Evolutionary conservation across 495 filamentous ascomycete species (phyloP), one percentile per base, ranked within the genome.

Genomic region (Parmelia sp.): DNA sequence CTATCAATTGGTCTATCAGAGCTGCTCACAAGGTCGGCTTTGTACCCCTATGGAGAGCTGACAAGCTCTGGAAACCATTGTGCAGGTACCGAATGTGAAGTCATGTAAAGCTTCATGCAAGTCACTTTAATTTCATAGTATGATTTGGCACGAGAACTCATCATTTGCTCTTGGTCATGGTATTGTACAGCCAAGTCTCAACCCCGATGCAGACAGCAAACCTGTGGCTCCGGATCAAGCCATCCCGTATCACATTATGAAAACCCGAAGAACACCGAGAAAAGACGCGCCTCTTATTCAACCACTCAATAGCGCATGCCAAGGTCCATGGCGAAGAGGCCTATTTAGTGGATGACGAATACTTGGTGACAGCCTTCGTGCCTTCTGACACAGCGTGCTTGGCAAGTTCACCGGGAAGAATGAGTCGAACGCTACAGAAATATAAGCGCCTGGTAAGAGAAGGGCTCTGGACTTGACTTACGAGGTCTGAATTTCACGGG

Each of bases 351-450:
- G 93, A 96, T 59, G 93, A 97, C 69, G 92, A 96, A 85, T 98
- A 98, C 87, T 98, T 98, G 84, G 94, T 97, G 69, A 98, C 94
- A 62, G 94, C 94, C 91, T 98, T 98, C 77, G 94, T 98, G 73
- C 94, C 94, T 81, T 98, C 94, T 71, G 94, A 98, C 36, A 98
- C 94, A 72, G 94, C 94, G 79, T 98, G 94, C 88, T 98, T 98
- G 75, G 94, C 94, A 64, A 98, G 85, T 83, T 98, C 94, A 78
- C 94, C 94, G 47, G 94, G 94, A 25, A 98, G 90, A 78, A 98
- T 98, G 51, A 98, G 87, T 65, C 94, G 88, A 69, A 98, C 94
- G 67, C 85, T 87, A 68, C 0, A 58, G 47, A 27, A 4, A 23
- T 37, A 56, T 68, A 68, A 72, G 71, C 69, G 70, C 47, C 31